Percentiles rank a stretch among this genome's conserved stretches.
Evolutionary conservation across 768 basidiomycete genomes (phyloP).

Genomic region (Gymnopilus dilepis): DNA sequence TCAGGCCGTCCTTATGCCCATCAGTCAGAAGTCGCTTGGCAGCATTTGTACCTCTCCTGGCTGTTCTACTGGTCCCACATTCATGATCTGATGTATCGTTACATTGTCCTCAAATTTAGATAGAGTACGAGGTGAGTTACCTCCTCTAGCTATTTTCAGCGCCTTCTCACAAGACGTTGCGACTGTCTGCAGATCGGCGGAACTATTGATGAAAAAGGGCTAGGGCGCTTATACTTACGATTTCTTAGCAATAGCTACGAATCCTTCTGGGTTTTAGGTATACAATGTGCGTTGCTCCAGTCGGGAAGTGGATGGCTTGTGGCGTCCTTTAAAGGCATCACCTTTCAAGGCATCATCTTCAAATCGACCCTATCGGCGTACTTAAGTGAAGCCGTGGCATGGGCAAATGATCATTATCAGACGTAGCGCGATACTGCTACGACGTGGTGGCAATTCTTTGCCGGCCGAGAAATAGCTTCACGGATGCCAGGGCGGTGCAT

Average conservation of each 20-base stretch:
- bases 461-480: background rate
- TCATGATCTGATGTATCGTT: background rate
- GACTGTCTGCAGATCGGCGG: slow-evolving; percentile 1
- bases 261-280: no score
- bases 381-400: background rate
- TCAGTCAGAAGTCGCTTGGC: no score
- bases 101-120: background rate
- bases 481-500: background rate
- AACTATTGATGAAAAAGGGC: background rate
- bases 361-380: no score
- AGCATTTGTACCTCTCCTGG: no score
- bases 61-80: background rate
- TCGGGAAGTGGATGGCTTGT: no score
- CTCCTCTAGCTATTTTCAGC: background rate
- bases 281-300: no score
- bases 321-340: no score
- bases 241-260: no score
- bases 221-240: background rate
- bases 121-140: background rate
- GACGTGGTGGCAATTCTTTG: no score
- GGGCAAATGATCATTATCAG: slow-evolving; percentile 2
- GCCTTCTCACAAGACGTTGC: slow-evolving; percentile 2
- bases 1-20: background rate
- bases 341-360: no score
- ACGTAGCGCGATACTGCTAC: background rate